Evolutionary conservation across 139 green algal species (phyloP), one percentile per base, ranked within the genome.

Genomic region (Closterium sp.): DNA sequence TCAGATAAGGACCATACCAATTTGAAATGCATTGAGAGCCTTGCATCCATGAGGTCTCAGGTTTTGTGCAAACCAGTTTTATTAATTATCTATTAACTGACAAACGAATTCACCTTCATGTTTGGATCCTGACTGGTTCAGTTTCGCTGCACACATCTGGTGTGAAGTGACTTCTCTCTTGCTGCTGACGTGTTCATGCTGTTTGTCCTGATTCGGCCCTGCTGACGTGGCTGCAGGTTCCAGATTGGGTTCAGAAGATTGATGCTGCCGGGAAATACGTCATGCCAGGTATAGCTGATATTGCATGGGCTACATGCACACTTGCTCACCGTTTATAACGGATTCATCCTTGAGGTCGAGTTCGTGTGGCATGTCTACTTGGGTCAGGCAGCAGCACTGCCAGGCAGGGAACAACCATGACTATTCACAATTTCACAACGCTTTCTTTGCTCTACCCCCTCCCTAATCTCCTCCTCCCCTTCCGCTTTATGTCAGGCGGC

Each of bases 191-290:
- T 85, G 88, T 88, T 31, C 27, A 9, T 30, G 11, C 24, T 21
- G 29, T 24, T 30, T 45, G 24, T 38, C 10, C 89, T 89, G 30
- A 21, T 90, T 90, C 62, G 28, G 32, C 22, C 13, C 86, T 90
- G 28, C 88, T 86, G n/a, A 34, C 31, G 32, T 90, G 19, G 45
- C 19, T 45, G 87, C 91, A 93, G 91, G 91, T 92, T 24, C 91
- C 91, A n/a, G 91, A 93, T 7, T 38, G 84, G 5, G 90, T 88
- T 34, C 89, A 89, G 0, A 91, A 98, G 6, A 95, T 99, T 3
- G 94, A 99, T 95, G 98, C 97, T 0, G 89, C 34, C 0, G 97
- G 97, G 34, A 97, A 95, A 85, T 96, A 96, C 17, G 97, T 99
- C 2, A 97, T 99, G 96, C 98, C 92, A 94, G 92, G 92, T 94